These are phyloP conservation scores for Fusarium papillatum DNA, from an alignment of 2,329 filamentous ascomycete species.

Conservation along the genomic window DNA sequence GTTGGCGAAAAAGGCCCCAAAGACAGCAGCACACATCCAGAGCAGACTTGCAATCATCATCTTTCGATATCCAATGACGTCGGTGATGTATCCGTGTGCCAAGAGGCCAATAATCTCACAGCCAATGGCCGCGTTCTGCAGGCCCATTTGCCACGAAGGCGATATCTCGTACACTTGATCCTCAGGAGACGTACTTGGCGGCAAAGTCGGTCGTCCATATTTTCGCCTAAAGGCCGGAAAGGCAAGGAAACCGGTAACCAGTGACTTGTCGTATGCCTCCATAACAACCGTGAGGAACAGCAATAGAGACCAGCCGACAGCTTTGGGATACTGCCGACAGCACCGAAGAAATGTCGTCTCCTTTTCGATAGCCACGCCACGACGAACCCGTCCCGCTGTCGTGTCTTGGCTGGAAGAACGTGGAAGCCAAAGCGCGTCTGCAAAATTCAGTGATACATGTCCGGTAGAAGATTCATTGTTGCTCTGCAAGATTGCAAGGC, in stretches of 20 bases:
- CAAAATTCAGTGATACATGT: conserved; percentile 17
- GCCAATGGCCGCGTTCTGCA: conserved; percentile 37
- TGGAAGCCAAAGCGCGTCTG: conserved; percentile 27
- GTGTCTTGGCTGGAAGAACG: conserved; percentile 30
- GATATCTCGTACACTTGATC: conserved; percentile 52
- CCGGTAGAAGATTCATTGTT: conserved; percentile 21
- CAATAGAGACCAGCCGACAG: conserved; percentile 40
- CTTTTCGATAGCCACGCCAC: conserved; percentile 35
- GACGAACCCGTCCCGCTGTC: conserved; percentile 32
- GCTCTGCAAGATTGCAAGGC: conserved; percentile 18
- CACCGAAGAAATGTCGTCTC: conserved; percentile 30
- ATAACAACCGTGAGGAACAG: conserved; percentile 43
- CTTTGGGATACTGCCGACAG: conserved; percentile 41
- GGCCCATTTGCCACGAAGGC: conserved; percentile 39
- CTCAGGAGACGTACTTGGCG: conserved; percentile 26
- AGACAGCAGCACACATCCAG: conserved; percentile 53
- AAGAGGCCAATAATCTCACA: conserved; percentile 53
- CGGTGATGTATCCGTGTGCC: conserved; percentile 55
- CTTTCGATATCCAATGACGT: conserved; percentile 53
- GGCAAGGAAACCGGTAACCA: conserved; percentile 39
- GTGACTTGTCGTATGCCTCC: conserved; percentile 42
- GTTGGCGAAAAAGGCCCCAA: conserved; percentile 53
- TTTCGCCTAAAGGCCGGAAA: conserved; percentile 37
- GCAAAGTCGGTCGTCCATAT: conserved; percentile 41
- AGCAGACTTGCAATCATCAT: conserved; percentile 54